Evolutionary conservation across 495 filamentous ascomycete genomes (phyloP).

Genomic region (Ascodesmis nigricans): DNA sequence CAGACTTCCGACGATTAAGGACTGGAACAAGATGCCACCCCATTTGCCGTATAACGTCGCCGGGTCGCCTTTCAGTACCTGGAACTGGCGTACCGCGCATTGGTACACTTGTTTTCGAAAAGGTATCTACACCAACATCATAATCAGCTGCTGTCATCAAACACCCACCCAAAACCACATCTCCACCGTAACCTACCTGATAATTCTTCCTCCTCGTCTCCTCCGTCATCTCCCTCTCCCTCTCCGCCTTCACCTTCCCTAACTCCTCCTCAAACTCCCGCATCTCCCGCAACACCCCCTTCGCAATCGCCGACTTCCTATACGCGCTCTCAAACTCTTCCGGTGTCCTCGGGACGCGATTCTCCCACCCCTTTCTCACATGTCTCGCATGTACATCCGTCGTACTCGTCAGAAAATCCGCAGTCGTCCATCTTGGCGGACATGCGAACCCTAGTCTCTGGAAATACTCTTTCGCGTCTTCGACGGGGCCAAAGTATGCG

Average conservation of each 20-base stretch:
- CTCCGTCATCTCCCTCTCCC: constrained; percentile 26
- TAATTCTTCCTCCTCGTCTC: constrained; percentile 41
- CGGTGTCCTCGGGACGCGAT: constrained; percentile 35
- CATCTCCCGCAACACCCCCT: constrained; percentile 25
- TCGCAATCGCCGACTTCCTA: constrained; percentile 23
- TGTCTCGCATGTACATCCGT: constrained; percentile 40
- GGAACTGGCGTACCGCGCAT: constrained; percentile 43
- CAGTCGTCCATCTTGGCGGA: constrained; percentile 39
- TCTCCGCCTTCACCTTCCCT: constrained; percentile 27
- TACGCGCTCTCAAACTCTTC: constrained; percentile 37
- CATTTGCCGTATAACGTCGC: constrained; percentile 32
- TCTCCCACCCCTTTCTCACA: constrained; percentile 35
- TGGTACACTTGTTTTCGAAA: constrained; percentile 46
- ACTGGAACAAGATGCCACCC: constrained; percentile 44
- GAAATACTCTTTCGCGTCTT: constrained; percentile 38
- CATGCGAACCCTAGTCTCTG: constrained; percentile 40
- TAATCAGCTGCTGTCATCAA: no score
- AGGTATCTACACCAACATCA: no score
- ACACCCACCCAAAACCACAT: no score
- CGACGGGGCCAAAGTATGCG: constrained; percentile 38
- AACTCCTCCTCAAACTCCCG: constrained; percentile 32
- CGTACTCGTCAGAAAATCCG: constrained; percentile 48
- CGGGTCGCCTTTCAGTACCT: constrained; percentile 41
- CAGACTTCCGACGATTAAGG: constrained; percentile 52
- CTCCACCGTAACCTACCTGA: no score